Percentiles rank a stretch among this genome's conserved stretches.
Conservation (phyloP, 2,329 filamentous ascomycete species). For the Geosmithia flava region DNA sequence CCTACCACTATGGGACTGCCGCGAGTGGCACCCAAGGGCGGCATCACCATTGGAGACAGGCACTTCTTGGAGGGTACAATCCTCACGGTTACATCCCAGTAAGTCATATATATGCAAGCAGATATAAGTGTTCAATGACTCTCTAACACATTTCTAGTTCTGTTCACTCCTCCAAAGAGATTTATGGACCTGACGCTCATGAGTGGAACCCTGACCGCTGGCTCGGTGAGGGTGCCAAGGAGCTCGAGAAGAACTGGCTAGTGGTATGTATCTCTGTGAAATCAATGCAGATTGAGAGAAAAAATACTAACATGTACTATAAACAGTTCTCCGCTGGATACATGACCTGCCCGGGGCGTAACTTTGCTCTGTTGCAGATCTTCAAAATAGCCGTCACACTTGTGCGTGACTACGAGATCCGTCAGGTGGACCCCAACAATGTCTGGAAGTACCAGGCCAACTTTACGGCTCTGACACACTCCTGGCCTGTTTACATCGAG, state of each 20-base stretch:
- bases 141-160: background rate
- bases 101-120: conserved; percentile 13
- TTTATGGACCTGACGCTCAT: conserved; percentile 23
- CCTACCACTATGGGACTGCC: conserved; percentile 8
- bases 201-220: conserved; percentile 8
- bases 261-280: conserved; percentile 2
- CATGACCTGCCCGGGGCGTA: conserved; percentile 6
- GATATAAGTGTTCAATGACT: too few species aligned
- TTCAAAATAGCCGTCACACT: conserved; percentile 6
- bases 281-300: background rate
- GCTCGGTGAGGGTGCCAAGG: conserved; percentile 1
- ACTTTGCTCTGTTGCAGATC: conserved; percentile 7
- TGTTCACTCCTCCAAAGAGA: conserved; percentile 9
- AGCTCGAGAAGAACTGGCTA: conserved; percentile 5
- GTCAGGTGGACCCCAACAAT: conserved; percentile 4
- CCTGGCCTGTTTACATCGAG: conserved; percentile 4
- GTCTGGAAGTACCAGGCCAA: conserved; percentile 6
- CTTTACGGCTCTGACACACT: conserved; percentile 5
- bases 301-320: too few species aligned
- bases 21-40: conserved; percentile 16
- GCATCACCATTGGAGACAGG: conserved; percentile 13
- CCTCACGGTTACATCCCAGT: conserved; percentile 7
- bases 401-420: conserved; percentile 6
- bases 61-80: conserved; percentile 17
- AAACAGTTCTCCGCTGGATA: conserved; percentile 6